Base-by-base conservation (phyloP, 1,284 basidiomycete genomes). In the Neonothopanus nambi region DNA sequence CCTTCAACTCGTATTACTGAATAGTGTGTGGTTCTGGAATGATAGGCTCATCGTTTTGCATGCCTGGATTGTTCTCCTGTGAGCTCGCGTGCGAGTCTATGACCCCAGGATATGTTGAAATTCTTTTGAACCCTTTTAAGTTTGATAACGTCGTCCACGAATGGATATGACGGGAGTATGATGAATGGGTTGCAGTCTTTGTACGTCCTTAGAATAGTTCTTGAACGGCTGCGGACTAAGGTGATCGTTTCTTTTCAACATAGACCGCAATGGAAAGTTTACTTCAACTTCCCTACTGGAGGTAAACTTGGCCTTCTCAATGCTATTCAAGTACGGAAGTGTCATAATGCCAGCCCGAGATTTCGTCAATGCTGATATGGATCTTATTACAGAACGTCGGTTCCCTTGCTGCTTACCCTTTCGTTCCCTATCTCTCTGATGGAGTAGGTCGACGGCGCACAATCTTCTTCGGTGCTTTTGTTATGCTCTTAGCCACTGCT, bases 101-200 rank as follows among this genome's bases (percentile, higher is more conserved):
- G 23, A 41, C 9, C 40, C 40, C 42, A 17, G 39, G 5, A 30
- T 18, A 43, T 18, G 39, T 44, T 38, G 51, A 3, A 42, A 17
- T 17, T 40, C 13, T 39, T 21, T n/a, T n/a, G n/a, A 20, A n/a
- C n/a, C n/a, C n/a, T n/a, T 24, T 17, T 36, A 55, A 85, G 84
- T 45, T 79, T 89, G 54, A 87, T 89, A 65, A 88, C 87, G 11
- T 87, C 87, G 11, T 87, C 85, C 11, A 87, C 84, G 51, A 88
- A 86, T 65, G 87, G 87, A 52, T 91, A 85, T 66, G 88, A 90
- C 66, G 85, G 85, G 55, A 82, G 78, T 67, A 82, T 89, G 80
- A 86, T 89, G 86, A 89, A 89, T 67, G 85, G 84, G 64, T 73
- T 90, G 42, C 87, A 89, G 65, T 80, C 79, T 43, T 73, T 89